phyloP scores from a whole-genome alignment of 257 asterid species.

The Solanum chmielewskii region DNA sequence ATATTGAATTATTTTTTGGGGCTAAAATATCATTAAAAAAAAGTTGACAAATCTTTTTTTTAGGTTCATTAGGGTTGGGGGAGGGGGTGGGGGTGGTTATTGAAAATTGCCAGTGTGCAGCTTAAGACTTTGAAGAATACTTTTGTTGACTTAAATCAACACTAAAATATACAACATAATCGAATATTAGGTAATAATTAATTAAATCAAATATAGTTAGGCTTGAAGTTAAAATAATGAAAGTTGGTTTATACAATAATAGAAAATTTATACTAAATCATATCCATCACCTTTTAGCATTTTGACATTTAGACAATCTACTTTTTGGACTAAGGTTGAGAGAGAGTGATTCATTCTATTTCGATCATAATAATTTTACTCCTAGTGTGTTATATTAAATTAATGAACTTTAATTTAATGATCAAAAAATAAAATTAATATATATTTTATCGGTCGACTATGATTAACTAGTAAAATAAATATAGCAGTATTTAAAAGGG shows the following conservation, averaged over 20 bases:
- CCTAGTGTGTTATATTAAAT: background rate
- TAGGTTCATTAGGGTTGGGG: background rate
- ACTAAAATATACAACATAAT: background rate
- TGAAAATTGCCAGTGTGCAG: background rate
- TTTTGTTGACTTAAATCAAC: background rate
- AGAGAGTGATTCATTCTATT: background rate
- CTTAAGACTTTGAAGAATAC: background rate
- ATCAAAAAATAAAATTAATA: background rate
- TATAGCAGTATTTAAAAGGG: background rate
- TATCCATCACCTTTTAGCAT: background rate
- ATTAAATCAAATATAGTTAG: background rate
- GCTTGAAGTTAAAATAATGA: background rate
- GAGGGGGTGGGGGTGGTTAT: background rate
- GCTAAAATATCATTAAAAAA: background rate
- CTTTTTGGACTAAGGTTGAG: background rate
- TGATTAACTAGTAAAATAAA: background rate
- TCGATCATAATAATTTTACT: background rate
- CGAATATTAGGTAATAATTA: background rate
- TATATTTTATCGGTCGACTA: background rate
- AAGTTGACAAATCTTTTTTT: background rate
- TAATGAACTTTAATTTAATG: background rate
- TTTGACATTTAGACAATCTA: background rate
- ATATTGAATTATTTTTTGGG: background rate
- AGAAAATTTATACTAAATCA: background rate
- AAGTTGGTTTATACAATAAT: background rate